Evolutionary conservation across 306 rosid species (phyloP).

Genomic region (Gillenia trifoliata): DNA sequence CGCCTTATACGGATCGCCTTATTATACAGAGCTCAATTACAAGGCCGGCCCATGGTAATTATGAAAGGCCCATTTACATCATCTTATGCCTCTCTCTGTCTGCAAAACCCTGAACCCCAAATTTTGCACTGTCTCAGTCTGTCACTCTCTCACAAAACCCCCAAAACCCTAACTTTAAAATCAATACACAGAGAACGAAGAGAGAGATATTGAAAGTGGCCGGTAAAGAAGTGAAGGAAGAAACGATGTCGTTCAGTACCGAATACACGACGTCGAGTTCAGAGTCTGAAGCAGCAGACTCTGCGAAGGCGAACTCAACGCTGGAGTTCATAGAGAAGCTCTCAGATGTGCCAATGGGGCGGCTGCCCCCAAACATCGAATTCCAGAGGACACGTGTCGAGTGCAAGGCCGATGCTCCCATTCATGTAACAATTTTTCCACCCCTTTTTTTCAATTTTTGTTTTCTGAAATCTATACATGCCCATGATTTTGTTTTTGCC

Average conservation of each 20-base stretch:
- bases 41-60: not conserved
- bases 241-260: constrained; percentile 10
- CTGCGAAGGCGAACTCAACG: constrained; percentile 4
- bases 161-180: not conserved
- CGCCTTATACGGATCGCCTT: no score
- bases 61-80: not conserved
- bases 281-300: constrained; percentile 13
- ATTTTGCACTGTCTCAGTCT: not conserved
- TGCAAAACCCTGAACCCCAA: constrained; percentile 2
- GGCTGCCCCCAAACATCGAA: constrained; percentile 34
- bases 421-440: constrained; percentile 22
- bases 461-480: not conserved
- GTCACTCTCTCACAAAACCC: not conserved
- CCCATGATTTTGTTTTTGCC: not conserved
- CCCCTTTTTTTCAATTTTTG: not conserved
- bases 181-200: not conserved
- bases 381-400: constrained; percentile 48
- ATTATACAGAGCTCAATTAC: no score
- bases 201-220: not conserved
- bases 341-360: constrained; percentile 40
- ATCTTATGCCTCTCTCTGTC: not conserved
- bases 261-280: constrained; percentile 16
- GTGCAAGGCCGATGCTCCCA: constrained; percentile 46
- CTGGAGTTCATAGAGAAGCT: constrained; percentile 29
- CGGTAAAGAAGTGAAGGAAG: not conserved